Evolutionary conservation across 129 eudicot species (phyloP).

Genomic region (Helichrysum umbraculigerum): DNA sequence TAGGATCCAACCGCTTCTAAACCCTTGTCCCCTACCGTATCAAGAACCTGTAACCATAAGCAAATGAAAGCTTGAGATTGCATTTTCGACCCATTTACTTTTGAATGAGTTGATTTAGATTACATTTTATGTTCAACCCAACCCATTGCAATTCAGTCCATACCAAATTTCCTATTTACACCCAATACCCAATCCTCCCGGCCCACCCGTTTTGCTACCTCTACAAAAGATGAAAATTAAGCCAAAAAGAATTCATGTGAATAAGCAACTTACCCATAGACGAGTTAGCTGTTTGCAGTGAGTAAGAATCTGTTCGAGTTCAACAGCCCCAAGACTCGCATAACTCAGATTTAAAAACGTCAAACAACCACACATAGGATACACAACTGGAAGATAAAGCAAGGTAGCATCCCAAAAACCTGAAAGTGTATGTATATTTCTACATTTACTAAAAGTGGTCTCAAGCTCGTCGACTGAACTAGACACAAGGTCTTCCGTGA

Average conservation of each 20-base stretch:
- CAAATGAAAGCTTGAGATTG: neutral
- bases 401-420: slow-evolving; percentile 73
- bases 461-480: slow-evolving; percentile 38
- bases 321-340: slow-evolving; percentile 49
- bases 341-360: slow-evolving; percentile 69
- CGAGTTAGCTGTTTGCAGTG: slow-evolving; percentile 69
- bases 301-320: slow-evolving; percentile 52
- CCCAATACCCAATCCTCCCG: neutral
- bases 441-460: slow-evolving; percentile 46
- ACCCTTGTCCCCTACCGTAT: slow-evolving; percentile 71
- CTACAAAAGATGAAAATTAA: neutral
- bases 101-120: neutral
- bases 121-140: slow-evolving; percentile 3
- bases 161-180: neutral
- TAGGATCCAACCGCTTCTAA: slow-evolving; percentile 65
- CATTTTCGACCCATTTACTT: neutral
- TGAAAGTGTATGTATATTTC: slow-evolving; percentile 47
- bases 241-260: neutral
- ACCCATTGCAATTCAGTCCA: neutral
- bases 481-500: slow-evolving; percentile 49
- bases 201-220: neutral
- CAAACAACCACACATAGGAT: slow-evolving; percentile 51
- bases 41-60: slow-evolving; percentile 54
- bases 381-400: slow-evolving; percentile 52
- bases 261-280: slow-evolving; percentile 69